Evolutionary conservation across 805 yeast species (phyloP).

Genomic region (Torulaspora gathmanii): DNA sequence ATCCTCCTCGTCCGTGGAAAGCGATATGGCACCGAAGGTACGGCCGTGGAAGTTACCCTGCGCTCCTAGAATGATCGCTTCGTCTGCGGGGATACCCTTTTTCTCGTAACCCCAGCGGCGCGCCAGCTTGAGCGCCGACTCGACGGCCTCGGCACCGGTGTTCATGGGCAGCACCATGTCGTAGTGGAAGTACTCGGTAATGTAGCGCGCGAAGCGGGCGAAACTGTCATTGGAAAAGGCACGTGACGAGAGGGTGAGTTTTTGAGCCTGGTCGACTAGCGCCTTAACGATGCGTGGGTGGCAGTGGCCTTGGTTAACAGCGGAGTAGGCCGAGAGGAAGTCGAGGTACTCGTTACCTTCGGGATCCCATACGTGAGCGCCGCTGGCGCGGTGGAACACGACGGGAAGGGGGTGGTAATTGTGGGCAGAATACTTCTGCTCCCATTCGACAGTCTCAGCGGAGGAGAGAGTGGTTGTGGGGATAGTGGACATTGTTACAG

Average conservation of each 20-base stretch:
- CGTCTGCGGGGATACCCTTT: slow-evolving; percentile 75
- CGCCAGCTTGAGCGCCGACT: slow-evolving; percentile 88
- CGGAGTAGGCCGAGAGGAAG: slow-evolving; percentile 91
- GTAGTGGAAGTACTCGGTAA: slow-evolving; percentile 83
- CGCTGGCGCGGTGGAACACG: slow-evolving; percentile 78
- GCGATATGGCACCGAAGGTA: slow-evolving; percentile 89
- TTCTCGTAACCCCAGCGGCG: slow-evolving; percentile 95
- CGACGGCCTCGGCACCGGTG: slow-evolving; percentile 99
- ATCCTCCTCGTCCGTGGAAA: slow-evolving; percentile 88
- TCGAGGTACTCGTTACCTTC: slow-evolving; percentile 93
- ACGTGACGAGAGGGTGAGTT: slow-evolving; percentile 80
- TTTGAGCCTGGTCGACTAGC: slow-evolving; percentile 78
- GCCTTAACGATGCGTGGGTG: slow-evolving; percentile 90
- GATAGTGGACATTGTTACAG: slow-evolving; percentile 30
- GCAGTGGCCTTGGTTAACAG: slow-evolving; percentile 97
- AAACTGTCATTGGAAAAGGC: slow-evolving; percentile 89
- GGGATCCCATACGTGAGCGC: slow-evolving; percentile 97
- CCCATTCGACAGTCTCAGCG: slow-evolving; percentile 58
- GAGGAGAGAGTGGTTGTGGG: slow-evolving; percentile 47
- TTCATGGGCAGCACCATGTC: slow-evolving; percentile 96
- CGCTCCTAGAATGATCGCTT: slow-evolving; percentile 85
- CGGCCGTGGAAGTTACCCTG: slow-evolving; percentile 94
- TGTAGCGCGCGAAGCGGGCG: slow-evolving; percentile 79
- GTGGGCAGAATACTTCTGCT: slow-evolving; percentile 84
- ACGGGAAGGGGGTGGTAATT: slow-evolving; percentile 97